These are phyloP conservation scores for Scutellaria minor DNA, from an alignment of 257 asterid genomes.

Conservation along the genomic window DNA sequence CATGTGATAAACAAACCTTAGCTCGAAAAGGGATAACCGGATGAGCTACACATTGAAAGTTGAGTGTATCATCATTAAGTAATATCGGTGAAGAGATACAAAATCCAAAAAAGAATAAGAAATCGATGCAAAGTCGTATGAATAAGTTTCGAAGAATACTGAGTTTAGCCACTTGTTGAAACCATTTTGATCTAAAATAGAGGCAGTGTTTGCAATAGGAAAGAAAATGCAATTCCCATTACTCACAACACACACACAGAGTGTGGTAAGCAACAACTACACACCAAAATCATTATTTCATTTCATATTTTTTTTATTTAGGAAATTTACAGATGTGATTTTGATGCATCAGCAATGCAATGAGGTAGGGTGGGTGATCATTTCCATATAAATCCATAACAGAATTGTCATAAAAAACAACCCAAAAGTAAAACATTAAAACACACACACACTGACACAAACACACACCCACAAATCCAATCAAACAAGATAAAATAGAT, in stretches of 20 bases:
- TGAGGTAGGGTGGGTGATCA: neutral
- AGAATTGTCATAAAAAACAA: neutral
- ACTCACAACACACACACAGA: neutral
- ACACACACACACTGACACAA: no score
- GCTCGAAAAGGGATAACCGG: neutral
- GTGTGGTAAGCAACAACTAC: neutral
- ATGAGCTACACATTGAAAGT: neutral
- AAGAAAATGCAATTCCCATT: neutral
- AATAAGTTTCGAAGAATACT: neutral
- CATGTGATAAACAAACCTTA: no score
- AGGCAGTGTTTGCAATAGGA: neutral
- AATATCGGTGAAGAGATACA: neutral
- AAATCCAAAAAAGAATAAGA: neutral
- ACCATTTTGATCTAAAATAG: neutral
- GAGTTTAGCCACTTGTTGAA: neutral
- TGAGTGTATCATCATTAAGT: neutral
- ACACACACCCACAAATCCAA: no score
- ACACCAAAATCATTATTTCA: constrained; percentile 9
- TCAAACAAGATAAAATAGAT: no score
- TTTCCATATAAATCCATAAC: neutral
- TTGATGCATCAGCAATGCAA: neutral
- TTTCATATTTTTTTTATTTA: neutral
- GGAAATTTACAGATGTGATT: neutral
- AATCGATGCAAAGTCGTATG: neutral
- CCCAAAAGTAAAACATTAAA: neutral